Conservation (phyloP, 225 moss, liverwort and hornwort species). For the Sphagnum contortum region DNA sequence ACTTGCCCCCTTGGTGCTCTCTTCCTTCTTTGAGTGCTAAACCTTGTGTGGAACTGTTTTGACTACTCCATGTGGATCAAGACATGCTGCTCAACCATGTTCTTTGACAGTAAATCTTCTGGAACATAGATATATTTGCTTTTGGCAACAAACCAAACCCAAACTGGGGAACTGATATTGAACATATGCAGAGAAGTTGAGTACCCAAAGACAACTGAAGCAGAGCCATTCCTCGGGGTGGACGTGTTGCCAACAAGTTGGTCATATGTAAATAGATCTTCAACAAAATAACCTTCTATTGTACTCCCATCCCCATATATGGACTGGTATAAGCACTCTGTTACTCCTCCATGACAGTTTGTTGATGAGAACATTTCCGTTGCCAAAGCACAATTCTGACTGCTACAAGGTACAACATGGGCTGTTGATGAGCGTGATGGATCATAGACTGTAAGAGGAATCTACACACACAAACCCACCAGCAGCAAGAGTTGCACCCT, state of each 20-base stretch:
- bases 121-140: not conserved
- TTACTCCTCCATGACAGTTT: not conserved
- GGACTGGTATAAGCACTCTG: slow-evolving; percentile 48
- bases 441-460: slow-evolving; percentile 54
- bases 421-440: slow-evolving; percentile 39
- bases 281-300: slow-evolving; percentile 64
- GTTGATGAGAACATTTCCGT: slow-evolving; percentile 11
- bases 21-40: no score
- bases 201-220: slow-evolving; percentile 71
- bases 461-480: slow-evolving; percentile 39
- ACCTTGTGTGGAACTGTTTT: no score
- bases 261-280: slow-evolving; percentile 51
- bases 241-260: slow-evolving; percentile 31
- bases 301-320: slow-evolving; percentile 78
- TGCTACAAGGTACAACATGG: slow-evolving; percentile 27
- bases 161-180: not conserved
- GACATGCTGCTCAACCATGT: no score
- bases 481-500: not conserved
- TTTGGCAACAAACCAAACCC: not conserved
- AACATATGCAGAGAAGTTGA: slow-evolving; percentile 3
- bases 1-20: no score
- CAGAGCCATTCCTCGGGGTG: slow-evolving; percentile 26
- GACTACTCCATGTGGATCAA: no score
- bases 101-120: not conserved
- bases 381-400: slow-evolving; percentile 24